Conservation (phyloP, 148 eudicot genomes). For the Amaranthus cruentus region DNA sequence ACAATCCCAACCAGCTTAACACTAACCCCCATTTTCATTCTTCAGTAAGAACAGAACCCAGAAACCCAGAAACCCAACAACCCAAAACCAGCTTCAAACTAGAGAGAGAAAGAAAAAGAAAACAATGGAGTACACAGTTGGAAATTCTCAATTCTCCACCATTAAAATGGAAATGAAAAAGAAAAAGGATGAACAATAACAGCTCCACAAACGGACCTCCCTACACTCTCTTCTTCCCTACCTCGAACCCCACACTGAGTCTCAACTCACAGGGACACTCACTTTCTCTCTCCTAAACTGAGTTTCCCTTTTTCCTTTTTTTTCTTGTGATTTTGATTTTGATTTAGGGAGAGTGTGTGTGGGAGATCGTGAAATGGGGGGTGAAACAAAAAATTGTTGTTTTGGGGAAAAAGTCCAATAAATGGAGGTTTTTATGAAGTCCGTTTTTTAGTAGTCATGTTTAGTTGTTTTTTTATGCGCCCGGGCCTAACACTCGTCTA, state of each 20-base stretch:
- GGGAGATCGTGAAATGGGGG: slow-evolving; percentile 1
- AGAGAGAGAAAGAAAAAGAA: too few species aligned
- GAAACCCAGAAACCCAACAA: too few species aligned
- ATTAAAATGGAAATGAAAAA: background rate
- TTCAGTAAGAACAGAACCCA: background rate
- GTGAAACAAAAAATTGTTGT: slow-evolving; percentile 12
- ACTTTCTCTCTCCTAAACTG: background rate
- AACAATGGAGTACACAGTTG: too few species aligned
- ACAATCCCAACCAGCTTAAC: slow-evolving; percentile 19
- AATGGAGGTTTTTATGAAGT: slow-evolving; percentile 6
- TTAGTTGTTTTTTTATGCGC: background rate
- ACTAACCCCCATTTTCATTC: slow-evolving; percentile 26
- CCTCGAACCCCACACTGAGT: background rate
- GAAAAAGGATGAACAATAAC: too few species aligned
- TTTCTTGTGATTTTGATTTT: background rate
- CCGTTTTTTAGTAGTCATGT: slow-evolving; percentile 10
- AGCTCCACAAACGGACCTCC: background rate
- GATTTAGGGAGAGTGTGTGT: background rate
- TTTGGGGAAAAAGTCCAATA: slow-evolving; percentile 24
- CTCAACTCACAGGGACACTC: too few species aligned
- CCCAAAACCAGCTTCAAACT: too few species aligned
- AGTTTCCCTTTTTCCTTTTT: background rate
- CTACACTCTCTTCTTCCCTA: background rate
- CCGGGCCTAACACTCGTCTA: background rate
- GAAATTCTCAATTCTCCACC: background rate